Base-by-base conservation (phyloP, 2,329 filamentous ascomycete genomes). In the Ceratocystis eucalypticola region DNA sequence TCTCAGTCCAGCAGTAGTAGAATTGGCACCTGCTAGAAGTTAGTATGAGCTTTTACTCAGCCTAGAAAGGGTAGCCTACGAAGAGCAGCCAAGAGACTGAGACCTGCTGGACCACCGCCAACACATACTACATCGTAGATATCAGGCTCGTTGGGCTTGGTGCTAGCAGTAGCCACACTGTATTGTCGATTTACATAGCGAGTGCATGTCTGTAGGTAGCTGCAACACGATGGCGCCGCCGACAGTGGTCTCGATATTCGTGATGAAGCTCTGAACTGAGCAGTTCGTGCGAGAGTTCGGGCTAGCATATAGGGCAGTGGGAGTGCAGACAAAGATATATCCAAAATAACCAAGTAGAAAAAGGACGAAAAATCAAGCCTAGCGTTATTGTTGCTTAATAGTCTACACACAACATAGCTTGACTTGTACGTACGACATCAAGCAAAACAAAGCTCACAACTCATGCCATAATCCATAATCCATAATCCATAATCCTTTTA, bases 51-150 rank as follows among this genome's bases (percentile, higher is more conserved):
- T 44, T 41, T 22, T 28, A 22, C 37, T 64, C 25, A 48, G 48
- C 46, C 62, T 33, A 7, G 17, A 37, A 64, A n/a, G 45, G 30
- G 50, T 5, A 50, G 74, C 81, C 71, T 80, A 92, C 89, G 86
- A 55, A 94, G 80, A 70, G 89, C 88, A 68, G 88, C 84, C 66
- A 92, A 77, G 41, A 95, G 82, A 72, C 91, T 95, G 67, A 99
- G 80, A 66, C 93, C 93, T 57, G 91, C 91, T 28, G 92, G 91
- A 4, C 92, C 91, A 69, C 91, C 92, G 69, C 91, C 91, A 65
- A 96, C 88, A 72, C 91, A 94, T 69, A 96, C 90, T 41, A 96
- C 88, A 82, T 96, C 91, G 78, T 94, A 96, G 72, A 96, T 86
- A 70, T 95, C 89, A 10, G 48, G 75, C 70, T 67, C 79, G 73